A percentile compares a stretch with the other conserved stretches of the same genome.
Conservation (phyloP, 192 early-diverging fungal species). For the Dissophora globulifera region DNA sequence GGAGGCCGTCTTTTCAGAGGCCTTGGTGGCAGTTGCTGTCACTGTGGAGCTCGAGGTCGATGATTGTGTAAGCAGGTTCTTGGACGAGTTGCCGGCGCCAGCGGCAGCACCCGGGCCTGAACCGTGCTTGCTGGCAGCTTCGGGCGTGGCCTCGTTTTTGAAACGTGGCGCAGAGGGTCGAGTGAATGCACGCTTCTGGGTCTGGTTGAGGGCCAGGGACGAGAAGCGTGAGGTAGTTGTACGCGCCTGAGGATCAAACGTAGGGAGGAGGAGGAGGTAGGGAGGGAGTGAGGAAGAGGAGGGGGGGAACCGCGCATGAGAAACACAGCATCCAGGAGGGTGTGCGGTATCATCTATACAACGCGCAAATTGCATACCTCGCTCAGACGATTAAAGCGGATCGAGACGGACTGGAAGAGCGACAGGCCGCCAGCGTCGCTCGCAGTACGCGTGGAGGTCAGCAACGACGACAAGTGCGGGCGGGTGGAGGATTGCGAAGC, state of each 20-base stretch:
- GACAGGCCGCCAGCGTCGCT: background rate
- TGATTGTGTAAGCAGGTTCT: slow-evolving; percentile 2
- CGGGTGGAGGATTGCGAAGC: background rate
- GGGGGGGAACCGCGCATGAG: no score
- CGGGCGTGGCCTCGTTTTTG: no score
- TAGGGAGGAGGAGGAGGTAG: no score
- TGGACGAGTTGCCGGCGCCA: slow-evolving; percentile 10
- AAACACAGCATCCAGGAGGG: no score
- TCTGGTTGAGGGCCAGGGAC: background rate
- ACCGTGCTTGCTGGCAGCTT: no score
- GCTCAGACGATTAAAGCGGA: background rate
- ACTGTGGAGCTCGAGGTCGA: background rate
- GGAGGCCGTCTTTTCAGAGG: slow-evolving; percentile 18
- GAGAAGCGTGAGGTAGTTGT: background rate
- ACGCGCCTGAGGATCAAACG: slow-evolving; percentile 1
- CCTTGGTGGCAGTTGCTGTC: slow-evolving; percentile 8
- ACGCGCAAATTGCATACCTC: no score
- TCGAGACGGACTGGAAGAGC: background rate
- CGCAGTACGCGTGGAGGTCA: background rate
- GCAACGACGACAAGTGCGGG: background rate
- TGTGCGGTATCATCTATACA: no score
- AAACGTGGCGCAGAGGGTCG: slow-evolving; percentile 16
- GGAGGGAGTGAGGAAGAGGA: no score
- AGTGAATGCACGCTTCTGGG: slow-evolving; percentile 22
- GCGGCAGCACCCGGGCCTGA: background rate